Percentiles rank a stretch among this genome's conserved stretches.
Conservation (phyloP, 2,329 filamentous ascomycete species). For the Fusarium anthophilum region DNA sequence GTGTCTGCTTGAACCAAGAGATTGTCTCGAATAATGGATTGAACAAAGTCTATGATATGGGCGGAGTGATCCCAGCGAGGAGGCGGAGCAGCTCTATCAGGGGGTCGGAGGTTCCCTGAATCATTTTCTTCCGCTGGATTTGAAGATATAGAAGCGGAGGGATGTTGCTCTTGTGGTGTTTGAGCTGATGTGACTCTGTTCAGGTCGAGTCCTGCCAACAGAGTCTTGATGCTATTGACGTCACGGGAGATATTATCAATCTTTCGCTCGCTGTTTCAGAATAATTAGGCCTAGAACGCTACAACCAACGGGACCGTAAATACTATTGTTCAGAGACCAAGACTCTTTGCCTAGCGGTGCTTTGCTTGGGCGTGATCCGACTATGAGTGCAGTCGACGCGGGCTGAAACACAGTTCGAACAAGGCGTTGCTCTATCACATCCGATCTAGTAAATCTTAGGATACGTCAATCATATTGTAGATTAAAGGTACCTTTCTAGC, state of each 20-base stretch:
- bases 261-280: constrained; percentile 47
- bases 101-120: fast-evolving
- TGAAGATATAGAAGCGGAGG: no score
- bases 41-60: constrained; percentile 49
- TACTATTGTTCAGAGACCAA: constrained; percentile 51
- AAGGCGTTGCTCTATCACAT: constrained; percentile 34
- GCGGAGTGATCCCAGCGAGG: constrained; percentile 45
- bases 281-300: fast-evolving
- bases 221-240: constrained; percentile 46
- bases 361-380: constrained; percentile 36
- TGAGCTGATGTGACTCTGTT: neutral
- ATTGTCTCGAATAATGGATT: constrained; percentile 21
- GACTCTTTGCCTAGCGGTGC: constrained; percentile 46
- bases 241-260: constrained; percentile 49
- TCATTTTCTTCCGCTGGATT: fast-evolving
- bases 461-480: no score
- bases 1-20: neutral
- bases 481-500: constrained; percentile 25
- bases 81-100: neutral
- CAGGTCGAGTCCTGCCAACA: constrained; percentile 32
- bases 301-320: neutral
- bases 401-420: constrained; percentile 47
- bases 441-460: constrained; percentile 8
- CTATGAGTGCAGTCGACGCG: constrained; percentile 48
- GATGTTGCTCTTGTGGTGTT: neutral